These are phyloP conservation scores for Cladosporium sp. DNA, from an alignment of 2,329 filamentous ascomycete species.

Conservation along the genomic window DNA sequence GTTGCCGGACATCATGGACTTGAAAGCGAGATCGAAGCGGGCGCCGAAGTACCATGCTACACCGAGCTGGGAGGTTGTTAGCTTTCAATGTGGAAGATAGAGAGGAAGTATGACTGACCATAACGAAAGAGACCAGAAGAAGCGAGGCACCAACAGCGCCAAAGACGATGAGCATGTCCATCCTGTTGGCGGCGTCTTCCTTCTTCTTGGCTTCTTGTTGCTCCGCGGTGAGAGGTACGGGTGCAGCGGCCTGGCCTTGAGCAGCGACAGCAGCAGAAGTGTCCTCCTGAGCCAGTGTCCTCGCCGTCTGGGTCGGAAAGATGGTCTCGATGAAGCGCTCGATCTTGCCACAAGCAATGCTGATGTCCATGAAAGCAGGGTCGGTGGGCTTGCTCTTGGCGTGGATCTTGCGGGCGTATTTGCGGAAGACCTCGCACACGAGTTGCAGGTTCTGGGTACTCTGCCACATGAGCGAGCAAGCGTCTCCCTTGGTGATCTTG, in stretches of 20 bases:
- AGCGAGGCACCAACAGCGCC: slow-evolving; percentile 65
- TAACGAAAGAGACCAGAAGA: slow-evolving; percentile 64
- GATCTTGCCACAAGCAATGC: slow-evolving; percentile 85
- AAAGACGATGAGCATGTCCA: slow-evolving; percentile 60
- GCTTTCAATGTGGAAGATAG: neutral
- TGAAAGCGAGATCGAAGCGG: slow-evolving; percentile 66
- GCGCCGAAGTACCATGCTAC: slow-evolving; percentile 77
- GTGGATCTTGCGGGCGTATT: slow-evolving; percentile 75
- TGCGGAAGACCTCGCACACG: slow-evolving; percentile 76
- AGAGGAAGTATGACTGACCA: slow-evolving; percentile 58
- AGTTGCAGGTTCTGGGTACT: slow-evolving; percentile 84
- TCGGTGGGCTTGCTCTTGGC: slow-evolving; percentile 92
- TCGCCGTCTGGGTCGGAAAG: slow-evolving; percentile 78
- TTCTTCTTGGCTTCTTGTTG: slow-evolving; percentile 56
- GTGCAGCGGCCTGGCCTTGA: slow-evolving; percentile 52
- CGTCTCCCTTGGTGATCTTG: slow-evolving; percentile 95
- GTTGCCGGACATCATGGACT: slow-evolving; percentile 9
- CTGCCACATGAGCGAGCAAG: slow-evolving; percentile 85
- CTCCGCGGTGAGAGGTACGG: slow-evolving; percentile 41
- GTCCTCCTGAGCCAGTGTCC: slow-evolving; percentile 36
- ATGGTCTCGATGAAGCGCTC: slow-evolving; percentile 94
- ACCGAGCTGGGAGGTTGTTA: slow-evolving; percentile 55
- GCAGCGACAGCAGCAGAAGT: slow-evolving; percentile 29
- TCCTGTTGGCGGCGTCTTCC: slow-evolving; percentile 48
- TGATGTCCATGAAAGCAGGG: slow-evolving; percentile 88